A percentile compares a stretch with the other conserved stretches of the same genome.
phyloP scores from a whole-genome alignment of 768 basidiomycete species.

The Myochromella boudieri region DNA sequence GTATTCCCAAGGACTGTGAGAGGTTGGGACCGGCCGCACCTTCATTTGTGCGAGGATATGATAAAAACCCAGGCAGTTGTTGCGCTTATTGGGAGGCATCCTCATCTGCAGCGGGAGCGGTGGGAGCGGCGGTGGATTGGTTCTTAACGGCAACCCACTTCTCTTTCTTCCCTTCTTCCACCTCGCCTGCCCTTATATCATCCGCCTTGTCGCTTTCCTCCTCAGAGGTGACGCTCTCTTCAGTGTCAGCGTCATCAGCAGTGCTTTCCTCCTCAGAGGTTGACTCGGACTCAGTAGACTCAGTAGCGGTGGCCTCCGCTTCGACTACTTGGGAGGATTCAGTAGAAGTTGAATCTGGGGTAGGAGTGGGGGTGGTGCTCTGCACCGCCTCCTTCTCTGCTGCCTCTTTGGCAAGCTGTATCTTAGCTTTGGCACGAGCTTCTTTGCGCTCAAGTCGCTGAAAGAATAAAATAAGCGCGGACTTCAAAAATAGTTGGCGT shows the following conservation, averaged over 20 bases:
- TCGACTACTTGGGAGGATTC: constrained; percentile 24
- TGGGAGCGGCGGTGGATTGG: constrained; percentile 26
- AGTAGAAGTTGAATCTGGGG: constrained; percentile 35
- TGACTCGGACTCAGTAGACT: constrained; percentile 37
- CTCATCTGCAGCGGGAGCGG: constrained; percentile 21
- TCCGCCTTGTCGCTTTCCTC: constrained; percentile 57
- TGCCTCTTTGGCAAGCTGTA: constrained; percentile 23
- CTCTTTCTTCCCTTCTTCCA: constrained; percentile 47
- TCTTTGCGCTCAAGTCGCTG: constrained; percentile 60
- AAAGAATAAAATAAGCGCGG: constrained; percentile 5
- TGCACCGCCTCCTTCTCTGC: constrained; percentile 33
- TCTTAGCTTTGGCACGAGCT: constrained; percentile 55
- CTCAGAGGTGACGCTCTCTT: constrained; percentile 76
- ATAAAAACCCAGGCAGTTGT: constrained; percentile 4
- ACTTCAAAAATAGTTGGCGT: not conserved
- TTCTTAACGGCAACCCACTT: constrained; percentile 80
- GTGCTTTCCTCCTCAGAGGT: constrained; percentile 64
- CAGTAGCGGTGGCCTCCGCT: constrained; percentile 20
- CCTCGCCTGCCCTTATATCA: too few species aligned
- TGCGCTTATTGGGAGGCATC: constrained; percentile 16
- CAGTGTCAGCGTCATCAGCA: constrained; percentile 70
- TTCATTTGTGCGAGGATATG: constrained; percentile 4
- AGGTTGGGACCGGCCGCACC: constrained; percentile 5
- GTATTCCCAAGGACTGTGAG: constrained; percentile 2
- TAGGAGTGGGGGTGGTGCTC: constrained; percentile 35